Evolutionary conservation across 2,329 filamentous ascomycete genomes (phyloP).

Genomic region (Alternaria gaisen): DNA sequence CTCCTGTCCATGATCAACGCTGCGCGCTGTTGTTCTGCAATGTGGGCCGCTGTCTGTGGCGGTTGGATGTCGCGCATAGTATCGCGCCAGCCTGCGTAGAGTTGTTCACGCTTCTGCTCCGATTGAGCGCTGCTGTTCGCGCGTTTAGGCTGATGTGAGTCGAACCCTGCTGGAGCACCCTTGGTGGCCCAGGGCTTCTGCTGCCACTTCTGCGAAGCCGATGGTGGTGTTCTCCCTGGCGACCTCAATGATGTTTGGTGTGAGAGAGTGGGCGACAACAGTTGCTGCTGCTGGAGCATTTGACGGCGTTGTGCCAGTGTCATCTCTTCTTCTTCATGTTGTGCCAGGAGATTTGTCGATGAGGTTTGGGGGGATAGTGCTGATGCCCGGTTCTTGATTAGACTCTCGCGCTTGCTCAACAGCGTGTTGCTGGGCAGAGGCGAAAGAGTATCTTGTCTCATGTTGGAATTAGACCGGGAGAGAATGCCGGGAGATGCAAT

Average conservation of each 20-base stretch:
- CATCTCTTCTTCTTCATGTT: constrained; percentile 67
- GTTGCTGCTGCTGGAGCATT: constrained; percentile 47
- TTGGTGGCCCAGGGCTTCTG: constrained; percentile 38
- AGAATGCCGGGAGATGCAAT: constrained; percentile 20
- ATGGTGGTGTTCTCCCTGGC: constrained; percentile 31
- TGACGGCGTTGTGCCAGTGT: constrained; percentile 71
- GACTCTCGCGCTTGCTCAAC: constrained; percentile 63
- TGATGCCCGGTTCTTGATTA: constrained; percentile 56
- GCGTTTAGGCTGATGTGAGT: constrained; percentile 51
- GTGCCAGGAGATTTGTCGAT: constrained; percentile 35
- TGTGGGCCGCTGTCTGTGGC: constrained; percentile 25
- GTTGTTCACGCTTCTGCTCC: constrained; percentile 44
- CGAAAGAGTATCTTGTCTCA: constrained; percentile 26
- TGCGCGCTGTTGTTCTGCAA: constrained; percentile 50
- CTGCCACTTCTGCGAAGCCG: constrained; percentile 42
- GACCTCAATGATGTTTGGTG: constrained; percentile 22
- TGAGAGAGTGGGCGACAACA: constrained; percentile 19
- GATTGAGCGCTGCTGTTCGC: constrained; percentile 32
- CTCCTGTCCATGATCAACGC: constrained; percentile 69
- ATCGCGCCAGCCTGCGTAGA: constrained; percentile 49
- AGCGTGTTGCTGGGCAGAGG: constrained; percentile 56
- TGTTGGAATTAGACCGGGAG: constrained; percentile 35
- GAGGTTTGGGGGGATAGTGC: constrained; percentile 49
- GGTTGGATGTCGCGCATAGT: constrained; percentile 40
- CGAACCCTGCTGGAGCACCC: constrained; percentile 40